Evolutionary conservation across 768 basidiomycete genomes (phyloP), one percentile per base, ranked within the genome.

Genomic region (Mrakia frigida): DNA sequence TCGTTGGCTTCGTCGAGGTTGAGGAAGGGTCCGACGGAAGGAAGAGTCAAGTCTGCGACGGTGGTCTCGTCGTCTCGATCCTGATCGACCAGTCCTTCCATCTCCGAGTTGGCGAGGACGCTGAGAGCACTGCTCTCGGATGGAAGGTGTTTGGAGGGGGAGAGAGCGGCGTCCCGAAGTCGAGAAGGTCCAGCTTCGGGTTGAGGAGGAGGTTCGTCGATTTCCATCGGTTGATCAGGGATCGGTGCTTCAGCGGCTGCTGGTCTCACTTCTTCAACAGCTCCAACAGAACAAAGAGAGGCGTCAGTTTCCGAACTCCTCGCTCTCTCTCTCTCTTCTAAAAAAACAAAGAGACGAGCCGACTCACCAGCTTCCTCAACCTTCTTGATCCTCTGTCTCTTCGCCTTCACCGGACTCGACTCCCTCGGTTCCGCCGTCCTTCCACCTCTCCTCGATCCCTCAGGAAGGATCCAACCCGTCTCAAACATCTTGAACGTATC

Each of bases 401-500:
- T 72, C 35, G 28, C 53, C 33, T 59, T 61, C 18, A 43, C 56
- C 46, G 75, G 88, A 87, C 14, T 88, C 87, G 46, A 86, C 87
- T 41, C 85, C 78, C 5, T 81, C 80, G n/a, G 82, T 83, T 53
- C 60, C 3, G 53, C 41, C n/a, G 70, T 46, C 60, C n/a, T 50
- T 31, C 89, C 88, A 41, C 89, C 87, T 43, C 93, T 87, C 79
- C 88, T 87, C 71, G 89, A 87, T 46, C 90, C 91, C 3, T 88
- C 85, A 33, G 92, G 91, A 21, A 95, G 84, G 11, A 96, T 92
- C 93, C 93, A 95, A 0, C 94, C 94, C 33, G 86, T 85, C 76
- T 97, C 90, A 84, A 96, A 96, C 84, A 90, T 83, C 81, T 86
- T 87, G 85, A 96, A 97, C 28, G 90, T 90, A 60, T 87, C 87